Conservation (phyloP, 768 basidiomycete genomes). For the Hydnomerulius pinastri region DNA sequence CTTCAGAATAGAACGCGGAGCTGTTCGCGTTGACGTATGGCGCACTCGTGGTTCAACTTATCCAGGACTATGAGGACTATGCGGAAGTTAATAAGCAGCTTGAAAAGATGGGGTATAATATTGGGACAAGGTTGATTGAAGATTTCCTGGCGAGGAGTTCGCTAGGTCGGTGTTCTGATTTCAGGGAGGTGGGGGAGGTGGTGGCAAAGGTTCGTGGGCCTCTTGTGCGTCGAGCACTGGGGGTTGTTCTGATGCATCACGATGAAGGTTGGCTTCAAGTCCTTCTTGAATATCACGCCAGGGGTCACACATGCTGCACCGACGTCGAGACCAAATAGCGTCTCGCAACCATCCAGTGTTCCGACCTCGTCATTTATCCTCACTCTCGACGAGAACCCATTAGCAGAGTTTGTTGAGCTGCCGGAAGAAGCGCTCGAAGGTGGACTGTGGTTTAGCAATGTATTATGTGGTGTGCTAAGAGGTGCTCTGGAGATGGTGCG, state of each 20-base stretch:
- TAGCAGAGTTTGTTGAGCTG: constrained; percentile 96
- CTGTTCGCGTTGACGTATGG: constrained; percentile 97
- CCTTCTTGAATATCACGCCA: constrained; percentile 93
- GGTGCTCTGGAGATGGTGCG: constrained; percentile 96
- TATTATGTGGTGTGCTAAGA: constrained; percentile 89
- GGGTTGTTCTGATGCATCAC: neutral
- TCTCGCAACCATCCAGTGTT: constrained; percentile 41
- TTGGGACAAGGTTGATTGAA: constrained; percentile 93
- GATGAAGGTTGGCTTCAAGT: constrained; percentile 91
- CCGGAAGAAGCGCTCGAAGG: constrained; percentile 92
- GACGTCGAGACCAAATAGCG: constrained; percentile 48
- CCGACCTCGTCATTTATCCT: constrained; percentile 72
- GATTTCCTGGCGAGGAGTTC: constrained; percentile 94
- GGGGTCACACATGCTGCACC: constrained; percentile 68
- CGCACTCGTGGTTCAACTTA: constrained; percentile 95
- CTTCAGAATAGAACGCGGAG: constrained; percentile 82
- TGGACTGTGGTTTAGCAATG: constrained; percentile 96
- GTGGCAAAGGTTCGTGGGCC: constrained; percentile 74
- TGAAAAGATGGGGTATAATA: constrained; percentile 99
- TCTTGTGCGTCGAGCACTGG: neutral
- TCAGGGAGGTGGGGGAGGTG: constrained; percentile 93
- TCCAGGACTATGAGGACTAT: constrained; percentile 99
- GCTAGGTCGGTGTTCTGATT: constrained; percentile 91
- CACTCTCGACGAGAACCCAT: constrained; percentile 92
- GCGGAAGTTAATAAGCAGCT: constrained; percentile 93